Evolutionary conservation across 1,284 basidiomycete species (phyloP).

Genomic region (Austroboletus niveus): DNA sequence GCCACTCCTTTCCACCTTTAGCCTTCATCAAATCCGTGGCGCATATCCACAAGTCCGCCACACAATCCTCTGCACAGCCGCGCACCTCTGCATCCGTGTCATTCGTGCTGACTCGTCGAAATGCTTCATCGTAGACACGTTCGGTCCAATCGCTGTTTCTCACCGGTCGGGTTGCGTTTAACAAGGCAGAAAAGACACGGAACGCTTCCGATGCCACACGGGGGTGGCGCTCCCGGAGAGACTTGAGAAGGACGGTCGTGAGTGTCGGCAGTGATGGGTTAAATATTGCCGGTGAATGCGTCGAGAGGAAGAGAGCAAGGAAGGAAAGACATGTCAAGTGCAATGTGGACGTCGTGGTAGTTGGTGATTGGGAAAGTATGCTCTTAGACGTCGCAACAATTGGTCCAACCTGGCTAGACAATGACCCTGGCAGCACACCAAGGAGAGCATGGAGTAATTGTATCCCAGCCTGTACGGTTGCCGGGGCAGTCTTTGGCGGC

Average conservation of each 20-base stretch:
- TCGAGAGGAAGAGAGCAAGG: slow-evolving; percentile 79
- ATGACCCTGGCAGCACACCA: slow-evolving; percentile 78
- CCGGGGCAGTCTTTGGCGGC: slow-evolving; percentile 74
- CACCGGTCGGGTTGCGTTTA: slow-evolving; percentile 62
- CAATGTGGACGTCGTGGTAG: slow-evolving; percentile 68
- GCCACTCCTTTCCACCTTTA: slow-evolving; percentile 74
- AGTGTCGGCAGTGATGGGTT: slow-evolving; percentile 59
- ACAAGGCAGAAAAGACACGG: slow-evolving; percentile 69
- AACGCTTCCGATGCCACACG: slow-evolving; percentile 83
- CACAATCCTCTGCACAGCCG: slow-evolving; percentile 75
- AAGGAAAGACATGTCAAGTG: slow-evolving; percentile 84
- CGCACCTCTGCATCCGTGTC: slow-evolving; percentile 93
- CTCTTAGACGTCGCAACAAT: slow-evolving; percentile 63
- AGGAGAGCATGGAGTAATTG: slow-evolving; percentile 75
- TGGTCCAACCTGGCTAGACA: slow-evolving; percentile 68
- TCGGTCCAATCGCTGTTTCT: slow-evolving; percentile 63
- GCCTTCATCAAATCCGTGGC: slow-evolving; percentile 70
- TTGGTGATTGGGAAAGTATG: slow-evolving; percentile 61
- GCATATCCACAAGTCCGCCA: slow-evolving; percentile 85
- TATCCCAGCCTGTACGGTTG: slow-evolving; percentile 85
- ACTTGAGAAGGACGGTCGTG: slow-evolving; percentile 71
- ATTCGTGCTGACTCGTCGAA: slow-evolving; percentile 68
- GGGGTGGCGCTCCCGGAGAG: slow-evolving; percentile 71
- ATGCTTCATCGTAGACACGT: slow-evolving; percentile 71
- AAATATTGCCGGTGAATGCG: slow-evolving; percentile 73